Base-by-base conservation (phyloP, 2,329 filamentous ascomycete species). In the Colletotrichum musae region DNA sequence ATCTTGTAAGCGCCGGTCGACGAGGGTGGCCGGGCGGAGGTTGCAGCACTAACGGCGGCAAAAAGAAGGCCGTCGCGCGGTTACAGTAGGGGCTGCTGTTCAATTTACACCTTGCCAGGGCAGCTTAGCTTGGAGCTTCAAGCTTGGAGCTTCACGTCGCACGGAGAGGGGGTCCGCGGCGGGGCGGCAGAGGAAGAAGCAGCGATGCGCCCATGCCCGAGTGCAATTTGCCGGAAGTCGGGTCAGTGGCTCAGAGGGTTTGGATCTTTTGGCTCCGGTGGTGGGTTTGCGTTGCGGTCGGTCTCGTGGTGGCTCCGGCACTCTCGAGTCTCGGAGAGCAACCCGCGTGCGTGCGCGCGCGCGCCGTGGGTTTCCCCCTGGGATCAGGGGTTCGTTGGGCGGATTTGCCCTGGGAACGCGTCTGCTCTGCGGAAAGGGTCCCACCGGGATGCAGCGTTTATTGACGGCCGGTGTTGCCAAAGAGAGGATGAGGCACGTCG, bases 381-480 rank as follows among this genome's bases (percentile, higher is more conserved):
- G 62, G 66, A 60, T 66, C 66, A 69, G 62, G 28, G 66, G 62
- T 57, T 56, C 18, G 13, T 32, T 13, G 16, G 28, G 43, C 41
- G 45, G 66, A 60, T 69, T 69, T 69, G 61, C 66, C 62, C 56
- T 60, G 32, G 66, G 62, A 39, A 69, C 26, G 28, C 28, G 28
- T 32, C 28, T 32, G 28, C 28, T 32, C 28, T 32, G 28, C 28
- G 28, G 32, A 36, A 60, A 66, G 48, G 64, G 61, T 50, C 48
- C 62, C 66, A 66, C 50, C 53, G 51, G 66, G 56, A 57, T 60
- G 62, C 62, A 66, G 57, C 66, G 50, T 56, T 64, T 71, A 71
- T 71, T 69, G 69, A 53, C 69, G 69, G 69, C 57, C 43, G 32
- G 43, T n/a, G 21, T 48, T 68, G 54, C 69, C 69, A 41, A 61